These are phyloP conservation scores for Pythium oligandrum DNA, from an alignment of 352 stramenopile species.

Conservation along the genomic window DNA sequence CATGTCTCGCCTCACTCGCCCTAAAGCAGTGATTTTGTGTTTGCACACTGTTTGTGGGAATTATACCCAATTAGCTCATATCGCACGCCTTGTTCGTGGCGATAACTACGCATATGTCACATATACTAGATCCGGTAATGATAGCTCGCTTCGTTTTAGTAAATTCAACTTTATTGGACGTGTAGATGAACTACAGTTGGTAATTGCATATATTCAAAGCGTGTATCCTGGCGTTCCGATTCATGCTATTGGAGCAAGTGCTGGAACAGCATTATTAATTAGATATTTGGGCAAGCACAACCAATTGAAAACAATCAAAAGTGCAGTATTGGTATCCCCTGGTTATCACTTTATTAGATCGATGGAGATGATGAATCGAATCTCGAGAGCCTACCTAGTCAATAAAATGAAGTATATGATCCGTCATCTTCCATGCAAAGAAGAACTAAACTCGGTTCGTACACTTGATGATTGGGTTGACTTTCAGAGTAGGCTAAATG, in stretches of 20 bases:
- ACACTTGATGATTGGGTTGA: conserved; percentile 3
- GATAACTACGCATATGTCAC: not conserved
- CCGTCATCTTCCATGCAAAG: not conserved
- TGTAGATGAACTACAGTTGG: not conserved
- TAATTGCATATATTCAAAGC: not conserved
- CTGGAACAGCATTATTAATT: conserved; percentile 1
- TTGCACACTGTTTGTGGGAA: conserved; percentile 3
- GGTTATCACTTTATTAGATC: conserved; percentile 2
- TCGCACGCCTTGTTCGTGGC: not conserved
- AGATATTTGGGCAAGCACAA: not conserved
- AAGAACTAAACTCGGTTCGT: not conserved
- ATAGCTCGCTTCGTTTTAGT: not conserved
- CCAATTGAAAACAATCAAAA: not conserved
- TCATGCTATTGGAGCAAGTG: conserved; percentile 3
- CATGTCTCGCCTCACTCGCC: not conserved
- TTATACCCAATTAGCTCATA: conserved; percentile 2
- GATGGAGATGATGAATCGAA: not conserved
- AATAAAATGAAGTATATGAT: conserved; percentile 4
- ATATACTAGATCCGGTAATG: conserved; percentile 1
- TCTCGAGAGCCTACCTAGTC: conserved; percentile 1
- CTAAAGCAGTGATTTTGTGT: not conserved
- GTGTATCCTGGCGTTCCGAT: not conserved
- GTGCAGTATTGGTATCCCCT: not conserved
- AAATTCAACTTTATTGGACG: not conserved
- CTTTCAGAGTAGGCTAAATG: not conserved